Conservation (phyloP, 2,329 filamentous ascomycete species). For the Colletotrichum gloeosporioides region DNA sequence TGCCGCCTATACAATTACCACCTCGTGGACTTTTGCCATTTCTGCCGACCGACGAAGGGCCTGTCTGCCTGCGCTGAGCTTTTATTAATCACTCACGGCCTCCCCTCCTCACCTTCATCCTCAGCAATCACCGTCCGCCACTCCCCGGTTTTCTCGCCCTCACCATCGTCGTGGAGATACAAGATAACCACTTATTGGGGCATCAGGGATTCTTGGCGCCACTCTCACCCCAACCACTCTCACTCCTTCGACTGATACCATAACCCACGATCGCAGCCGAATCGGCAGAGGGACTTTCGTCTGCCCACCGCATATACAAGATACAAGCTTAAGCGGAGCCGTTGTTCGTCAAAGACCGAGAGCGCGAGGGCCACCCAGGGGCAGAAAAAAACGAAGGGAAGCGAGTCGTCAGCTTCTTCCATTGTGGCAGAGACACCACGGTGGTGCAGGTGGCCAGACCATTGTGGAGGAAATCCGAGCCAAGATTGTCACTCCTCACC, state of each 20-base stretch:
- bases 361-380: background rate
- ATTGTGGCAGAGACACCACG: background rate
- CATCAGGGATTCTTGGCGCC: background rate
- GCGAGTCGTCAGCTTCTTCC: background rate
- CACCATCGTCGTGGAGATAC: background rate
- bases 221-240: background rate
- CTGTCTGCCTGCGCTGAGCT: background rate
- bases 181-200: background rate
- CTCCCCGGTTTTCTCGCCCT: background rate
- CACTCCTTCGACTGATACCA: background rate
- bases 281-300: background rate
- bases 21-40: background rate
- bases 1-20: background rate
- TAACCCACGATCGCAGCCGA: background rate
- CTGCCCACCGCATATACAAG: background rate
- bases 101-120: background rate
- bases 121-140: background rate
- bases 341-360: background rate
- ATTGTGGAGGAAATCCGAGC: conserved; percentile 8
- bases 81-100: background rate
- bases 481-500: background rate
- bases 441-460: background rate
- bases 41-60: background rate
- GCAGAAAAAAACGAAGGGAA: background rate
- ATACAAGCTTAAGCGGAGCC: background rate